phyloP scores from a whole-genome alignment of 2,329 filamentous ascomycete species.

The Diaporthe citri region DNA sequence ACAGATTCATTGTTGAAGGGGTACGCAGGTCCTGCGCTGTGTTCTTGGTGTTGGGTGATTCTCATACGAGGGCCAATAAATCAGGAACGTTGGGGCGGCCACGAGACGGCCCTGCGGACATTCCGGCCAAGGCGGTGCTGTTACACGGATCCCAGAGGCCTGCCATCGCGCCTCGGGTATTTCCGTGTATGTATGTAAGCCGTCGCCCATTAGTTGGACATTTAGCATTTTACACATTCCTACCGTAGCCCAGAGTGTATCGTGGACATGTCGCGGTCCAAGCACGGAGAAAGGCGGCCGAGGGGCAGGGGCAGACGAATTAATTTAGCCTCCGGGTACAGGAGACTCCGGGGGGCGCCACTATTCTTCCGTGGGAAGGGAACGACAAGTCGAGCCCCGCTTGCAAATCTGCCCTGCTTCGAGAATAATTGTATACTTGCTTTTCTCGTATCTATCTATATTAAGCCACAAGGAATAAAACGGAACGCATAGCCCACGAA shows the following conservation, averaged over 20 bases:
- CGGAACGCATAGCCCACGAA: constrained; percentile 39
- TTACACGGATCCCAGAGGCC: neutral
- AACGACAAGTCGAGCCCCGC: neutral
- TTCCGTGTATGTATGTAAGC: constrained; percentile 13
- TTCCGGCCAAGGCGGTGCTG: neutral
- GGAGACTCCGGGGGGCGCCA: neutral
- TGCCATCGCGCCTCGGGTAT: neutral
- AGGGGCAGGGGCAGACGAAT: constrained; percentile 15
- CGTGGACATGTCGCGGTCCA: neutral
- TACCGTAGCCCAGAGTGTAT: neutral
- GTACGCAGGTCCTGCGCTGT: too few species aligned
- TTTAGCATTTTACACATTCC: constrained; percentile 24
- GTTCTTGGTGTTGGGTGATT: too few species aligned
- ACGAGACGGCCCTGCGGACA: neutral
- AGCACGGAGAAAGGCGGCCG: too few species aligned
- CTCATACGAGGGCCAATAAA: neutral
- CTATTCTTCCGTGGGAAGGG: neutral
- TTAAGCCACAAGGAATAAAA: constrained; percentile 23
- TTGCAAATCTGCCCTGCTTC: too few species aligned
- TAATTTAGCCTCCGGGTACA: neutral
- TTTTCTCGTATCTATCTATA: neutral
- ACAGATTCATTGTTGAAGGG: too few species aligned
- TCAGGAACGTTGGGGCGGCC: neutral
- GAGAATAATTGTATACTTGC: neutral
- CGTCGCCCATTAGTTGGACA: neutral